phyloP scores from a whole-genome alignment of 192 early-diverging fungal species.

The Linnemannia hyalina region DNA sequence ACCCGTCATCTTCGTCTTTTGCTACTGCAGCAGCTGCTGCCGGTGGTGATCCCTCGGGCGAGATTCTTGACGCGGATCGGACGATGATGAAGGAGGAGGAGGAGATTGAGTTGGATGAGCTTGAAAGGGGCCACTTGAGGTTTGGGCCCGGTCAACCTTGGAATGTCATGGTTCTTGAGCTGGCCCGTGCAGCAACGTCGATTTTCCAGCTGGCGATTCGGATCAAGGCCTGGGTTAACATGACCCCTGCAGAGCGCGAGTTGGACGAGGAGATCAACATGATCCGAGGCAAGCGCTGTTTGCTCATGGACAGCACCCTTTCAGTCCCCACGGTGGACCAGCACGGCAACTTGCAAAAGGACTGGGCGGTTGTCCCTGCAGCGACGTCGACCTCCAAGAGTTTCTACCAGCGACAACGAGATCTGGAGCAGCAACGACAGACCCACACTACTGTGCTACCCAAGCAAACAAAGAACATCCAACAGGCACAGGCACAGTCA shows the following conservation, averaged over 20 bases:
- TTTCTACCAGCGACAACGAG: conserved; percentile 42
- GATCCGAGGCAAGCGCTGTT: conserved; percentile 48
- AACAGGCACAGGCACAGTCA: not conserved
- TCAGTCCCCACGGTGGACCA: conserved; percentile 27
- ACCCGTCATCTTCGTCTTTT: not conserved
- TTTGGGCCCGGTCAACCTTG: conserved; percentile 25
- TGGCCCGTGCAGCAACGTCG: conserved; percentile 39
- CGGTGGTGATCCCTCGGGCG: not conserved
- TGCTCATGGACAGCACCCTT: conserved; percentile 42
- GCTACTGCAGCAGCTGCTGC: not conserved
- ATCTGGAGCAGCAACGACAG: conserved; percentile 36
- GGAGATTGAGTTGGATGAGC: conserved; percentile 3
- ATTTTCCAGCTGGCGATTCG: conserved; percentile 51
- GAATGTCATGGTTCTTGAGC: conserved; percentile 42
- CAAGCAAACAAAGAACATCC: not conserved
- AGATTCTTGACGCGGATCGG: not conserved
- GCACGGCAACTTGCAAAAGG: conserved; percentile 46
- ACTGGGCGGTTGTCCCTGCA: conserved; percentile 40
- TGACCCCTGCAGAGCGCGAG: conserved; percentile 39
- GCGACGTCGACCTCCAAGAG: conserved; percentile 28
- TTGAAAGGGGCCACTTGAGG: not conserved
- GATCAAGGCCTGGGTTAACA: conserved; percentile 46
- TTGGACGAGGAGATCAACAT: conserved; percentile 44
- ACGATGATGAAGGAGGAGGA: not conserved
- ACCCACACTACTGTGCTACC: not conserved